Base-by-base conservation (phyloP, 441 rosid genomes). In the Gossypium schwendimanii region DNA sequence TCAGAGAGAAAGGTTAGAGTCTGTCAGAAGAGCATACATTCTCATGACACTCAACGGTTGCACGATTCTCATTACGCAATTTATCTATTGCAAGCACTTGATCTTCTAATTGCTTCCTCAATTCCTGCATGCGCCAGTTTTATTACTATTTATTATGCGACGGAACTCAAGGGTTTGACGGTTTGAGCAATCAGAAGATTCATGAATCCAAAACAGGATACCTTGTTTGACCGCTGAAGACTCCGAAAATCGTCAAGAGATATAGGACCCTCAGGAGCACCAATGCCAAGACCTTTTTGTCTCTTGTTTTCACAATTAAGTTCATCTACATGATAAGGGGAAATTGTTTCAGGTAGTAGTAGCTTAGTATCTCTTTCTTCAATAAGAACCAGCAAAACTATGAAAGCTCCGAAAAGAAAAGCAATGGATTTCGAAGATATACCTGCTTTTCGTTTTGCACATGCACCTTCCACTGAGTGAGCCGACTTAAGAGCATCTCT, bases 221-320 rank as follows among this genome's bases (percentile, higher is more conserved):
- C 99, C 82, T 78, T 84, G 78, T 94, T 94, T 23, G 99, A 91
- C 61, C 93, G 93, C 68, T 94, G 99, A 74, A 94, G 97, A 81
- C 93, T 94, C 77, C 93, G 86, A 80, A 94, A 94, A 89, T 94
- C 98, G 84, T 89, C 97, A 75, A 94, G 90, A 71, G 93, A 94
- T 79, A 92, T 74, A 69, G 99, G 99, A 75, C 99, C 99, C 76
- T 91, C 92, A 33, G 91, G 91, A 85, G 93, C 95, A 85, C 98
- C 89, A 79, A 92, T 88, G 64, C 94, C 99, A 72, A 89, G 81
- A 33, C 94, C 96, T 77, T 92, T 94, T 44, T 84, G 79, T 78
- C 94, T 91, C 84, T 92, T 94, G 78, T 60, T 87, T 73, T 89
- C 94, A 63, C 78, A 75, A 69, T 63, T 69, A 77, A 81, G 50